Evolutionary conservation across 768 basidiomycete genomes (phyloP).

Genomic region (Cystobasidium ongulense): DNA sequence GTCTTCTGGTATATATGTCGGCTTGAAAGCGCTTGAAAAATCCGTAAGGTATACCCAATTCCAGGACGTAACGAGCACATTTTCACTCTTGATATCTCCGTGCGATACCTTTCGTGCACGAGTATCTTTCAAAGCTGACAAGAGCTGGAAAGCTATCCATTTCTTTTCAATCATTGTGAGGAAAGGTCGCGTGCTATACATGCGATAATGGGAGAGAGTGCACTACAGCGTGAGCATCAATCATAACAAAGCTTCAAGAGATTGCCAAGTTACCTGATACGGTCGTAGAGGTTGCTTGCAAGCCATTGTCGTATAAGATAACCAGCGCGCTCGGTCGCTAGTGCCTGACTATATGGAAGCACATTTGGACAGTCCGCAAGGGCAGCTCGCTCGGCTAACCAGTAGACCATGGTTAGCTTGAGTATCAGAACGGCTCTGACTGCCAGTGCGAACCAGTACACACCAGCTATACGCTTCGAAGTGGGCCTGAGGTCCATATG

Average conservation of each 20-base stretch:
- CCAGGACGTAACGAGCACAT: conserved; percentile 90
- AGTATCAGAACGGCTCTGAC: no score
- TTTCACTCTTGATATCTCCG: conserved; percentile 96
- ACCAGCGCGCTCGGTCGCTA: conserved; percentile 92
- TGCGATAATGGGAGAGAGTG: not conserved
- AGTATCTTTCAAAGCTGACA: conserved; percentile 73
- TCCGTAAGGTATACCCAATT: conserved; percentile 93
- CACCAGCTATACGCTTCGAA: conserved; percentile 66
- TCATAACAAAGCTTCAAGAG: not conserved
- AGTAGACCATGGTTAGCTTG: not conserved
- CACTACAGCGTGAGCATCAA: not conserved
- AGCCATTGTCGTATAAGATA: conserved; percentile 93
- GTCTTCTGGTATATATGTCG: conserved; percentile 85
- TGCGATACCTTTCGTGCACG: conserved; percentile 73
- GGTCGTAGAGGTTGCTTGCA: conserved; percentile 86
- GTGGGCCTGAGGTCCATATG: conserved; percentile 66
- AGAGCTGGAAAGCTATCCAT: conserved; percentile 91
- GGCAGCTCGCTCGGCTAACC: conserved; percentile 71
- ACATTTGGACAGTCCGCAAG: conserved; percentile 77
- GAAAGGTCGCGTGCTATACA: conserved; percentile 81
- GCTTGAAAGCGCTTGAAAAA: conserved; percentile 84
- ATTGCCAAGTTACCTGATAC: conserved; percentile 67
- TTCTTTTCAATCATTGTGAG: conserved; percentile 85
- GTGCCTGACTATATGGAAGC: conserved; percentile 76
- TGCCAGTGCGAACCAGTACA: no score